Conservation (phyloP, 352 stramenopile genomes). For the Sclerospora graminicola region DNA sequence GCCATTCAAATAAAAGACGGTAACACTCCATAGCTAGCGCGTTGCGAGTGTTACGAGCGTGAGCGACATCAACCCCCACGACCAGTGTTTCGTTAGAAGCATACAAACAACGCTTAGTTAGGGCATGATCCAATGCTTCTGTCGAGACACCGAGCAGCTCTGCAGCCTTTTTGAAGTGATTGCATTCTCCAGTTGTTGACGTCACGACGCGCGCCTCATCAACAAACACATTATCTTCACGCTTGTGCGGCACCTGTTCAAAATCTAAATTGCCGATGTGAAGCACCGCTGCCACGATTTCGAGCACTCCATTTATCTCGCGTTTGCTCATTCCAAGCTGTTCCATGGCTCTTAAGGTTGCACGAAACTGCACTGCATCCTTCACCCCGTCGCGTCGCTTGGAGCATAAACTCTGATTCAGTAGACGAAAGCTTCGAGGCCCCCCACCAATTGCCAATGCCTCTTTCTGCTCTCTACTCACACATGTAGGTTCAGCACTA, state of each 20-base stretch:
- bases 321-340: constrained; percentile 56
- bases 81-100: constrained; percentile 68
- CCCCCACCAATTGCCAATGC: constrained; percentile 27
- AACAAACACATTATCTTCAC: constrained; percentile 19
- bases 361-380: constrained; percentile 53
- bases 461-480: constrained; percentile 20
- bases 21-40: constrained; percentile 91
- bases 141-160: constrained; percentile 48
- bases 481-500: constrained; percentile 19
- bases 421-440: constrained; percentile 36
- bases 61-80: constrained; percentile 48
- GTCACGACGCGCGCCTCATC: constrained; percentile 16
- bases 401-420: constrained; percentile 67
- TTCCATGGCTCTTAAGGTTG: constrained; percentile 56
- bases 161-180: constrained; percentile 42
- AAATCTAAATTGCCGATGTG: constrained; percentile 86
- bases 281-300: constrained; percentile 73
- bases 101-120: constrained; percentile 53
- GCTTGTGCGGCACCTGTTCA: constrained; percentile 20
- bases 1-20: constrained; percentile 89
- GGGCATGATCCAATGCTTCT: constrained; percentile 37
- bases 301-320: constrained; percentile 55
- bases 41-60: constrained; percentile 75
- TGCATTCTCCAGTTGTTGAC: constrained; percentile 4
- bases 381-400: constrained; percentile 55